A percentile compares a stretch with the other conserved stretches of the same genome.
Conservation (phyloP, 495 filamentous ascomycete genomes). For the Penicillium pancosmium region DNA sequence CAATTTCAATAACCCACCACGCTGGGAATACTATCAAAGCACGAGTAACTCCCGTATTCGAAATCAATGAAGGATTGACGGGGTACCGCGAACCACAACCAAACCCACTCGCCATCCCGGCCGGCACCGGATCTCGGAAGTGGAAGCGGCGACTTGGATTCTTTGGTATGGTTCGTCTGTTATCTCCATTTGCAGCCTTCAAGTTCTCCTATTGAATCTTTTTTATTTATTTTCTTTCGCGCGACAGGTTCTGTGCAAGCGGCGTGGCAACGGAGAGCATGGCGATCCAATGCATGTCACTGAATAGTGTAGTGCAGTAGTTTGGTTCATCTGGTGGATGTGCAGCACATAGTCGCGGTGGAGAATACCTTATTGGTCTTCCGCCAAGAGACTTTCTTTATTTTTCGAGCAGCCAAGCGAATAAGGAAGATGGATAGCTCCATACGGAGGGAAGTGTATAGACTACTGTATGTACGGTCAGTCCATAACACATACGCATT, state of each 20-base stretch:
- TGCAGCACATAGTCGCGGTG: constrained; percentile 2
- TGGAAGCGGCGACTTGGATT: background rate
- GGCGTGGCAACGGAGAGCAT: background rate
- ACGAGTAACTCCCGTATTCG: background rate
- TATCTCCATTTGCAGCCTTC: no score
- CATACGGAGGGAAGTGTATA: no score
- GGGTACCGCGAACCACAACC: background rate
- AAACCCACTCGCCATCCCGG: constrained; percentile 1
- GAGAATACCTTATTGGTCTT: constrained; percentile 1
- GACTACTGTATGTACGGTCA: background rate
- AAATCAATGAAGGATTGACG: background rate
- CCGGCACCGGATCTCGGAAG: constrained; percentile 13
- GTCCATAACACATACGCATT: background rate
- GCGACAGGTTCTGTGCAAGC: background rate
- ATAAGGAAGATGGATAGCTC: no score
- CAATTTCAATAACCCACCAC: background rate
- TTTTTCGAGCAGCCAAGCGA: background rate
- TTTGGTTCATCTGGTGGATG: constrained; percentile 1
- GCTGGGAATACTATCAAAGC: background rate
- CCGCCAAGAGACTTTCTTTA: background rate
- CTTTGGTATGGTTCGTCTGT: background rate
- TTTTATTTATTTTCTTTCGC: background rate
- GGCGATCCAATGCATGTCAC: background rate
- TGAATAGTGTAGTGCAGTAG: background rate
- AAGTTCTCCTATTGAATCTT: background rate